Evolutionary conservation across 495 filamentous ascomycete genomes (phyloP), one percentile per base, ranked within the genome.

Genomic region (Penicillium manginii): DNA sequence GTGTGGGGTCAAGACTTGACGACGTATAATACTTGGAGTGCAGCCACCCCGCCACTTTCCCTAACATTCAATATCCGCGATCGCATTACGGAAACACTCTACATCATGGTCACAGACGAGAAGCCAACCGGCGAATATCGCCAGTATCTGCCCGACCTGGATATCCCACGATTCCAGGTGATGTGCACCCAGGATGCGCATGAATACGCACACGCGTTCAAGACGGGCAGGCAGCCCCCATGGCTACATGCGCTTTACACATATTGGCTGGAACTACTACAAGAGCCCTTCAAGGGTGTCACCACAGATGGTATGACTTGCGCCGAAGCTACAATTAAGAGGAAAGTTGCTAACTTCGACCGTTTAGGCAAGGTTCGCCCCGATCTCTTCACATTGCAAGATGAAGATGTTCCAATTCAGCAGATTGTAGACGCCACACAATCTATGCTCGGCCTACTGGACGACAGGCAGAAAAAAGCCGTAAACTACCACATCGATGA

Each of bases 221-320:
- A 83, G 61, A 79, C 82, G 18, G 69, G 73, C 33, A 81, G 83
- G 19, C 69, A 76, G 18, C 88, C 88, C 19, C 87, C 86, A 4
- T 91, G 88, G 88, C 73, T 91, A 45, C 84, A 88, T 64, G 82
- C 75, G 0, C 71, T 90, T 45, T 89, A 86, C 53, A 75, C 81
- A 67, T 82, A 88, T 67, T 91, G 88, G 88, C 57, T 77, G 61
- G 81, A 87, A 59, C 69, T 90, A 40, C 75, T 84, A 55, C 71
- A 85, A 55, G 86, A 89, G 73, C 88, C 88, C 2, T 91, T 86
- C 64, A 85, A 84, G 73, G 88, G 88, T 4, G 77, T 91, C 19
- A 90, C 88, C 1, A 83, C 74, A 22, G 87, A 91, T 55, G 88
- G 88, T 86, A 73, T 55, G 51, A 22, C 40, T 11, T 21, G 33